phyloP scores from a whole-genome alignment of 2,329 filamentous ascomycete species.

The Gliomastix tumulicola region DNA sequence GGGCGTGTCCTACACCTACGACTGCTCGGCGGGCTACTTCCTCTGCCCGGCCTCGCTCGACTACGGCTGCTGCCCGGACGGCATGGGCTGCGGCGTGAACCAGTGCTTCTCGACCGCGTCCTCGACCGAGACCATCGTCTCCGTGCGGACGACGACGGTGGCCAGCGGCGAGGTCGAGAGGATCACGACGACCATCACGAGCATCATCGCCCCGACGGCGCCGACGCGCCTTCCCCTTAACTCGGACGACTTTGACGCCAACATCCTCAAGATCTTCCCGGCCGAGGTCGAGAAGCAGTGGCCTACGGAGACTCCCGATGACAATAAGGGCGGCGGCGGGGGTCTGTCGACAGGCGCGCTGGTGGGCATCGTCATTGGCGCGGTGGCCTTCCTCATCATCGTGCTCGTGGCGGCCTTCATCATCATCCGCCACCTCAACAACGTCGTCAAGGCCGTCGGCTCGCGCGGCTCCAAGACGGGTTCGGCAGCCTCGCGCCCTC shows the following conservation, averaged over 20 bases:
- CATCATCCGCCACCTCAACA: constrained; percentile 42
- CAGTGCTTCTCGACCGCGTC: constrained; percentile 42
- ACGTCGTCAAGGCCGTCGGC: constrained; percentile 30
- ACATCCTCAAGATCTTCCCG: constrained; percentile 36
- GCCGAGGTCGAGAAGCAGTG: constrained; percentile 33
- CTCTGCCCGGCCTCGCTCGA: constrained; percentile 42
- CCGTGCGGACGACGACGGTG: constrained; percentile 38
- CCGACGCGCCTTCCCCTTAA: constrained; percentile 13
- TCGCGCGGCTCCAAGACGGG: constrained; percentile 18
- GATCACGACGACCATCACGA: constrained; percentile 28
- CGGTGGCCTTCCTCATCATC: constrained; percentile 37
- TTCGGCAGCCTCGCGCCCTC: constrained; percentile 19
- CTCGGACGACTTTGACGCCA: not conserved
- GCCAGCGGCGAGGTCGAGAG: constrained; percentile 28
- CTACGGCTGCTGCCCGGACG: constrained; percentile 45
- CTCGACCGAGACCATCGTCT: constrained; percentile 34
- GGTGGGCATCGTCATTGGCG: constrained; percentile 47
- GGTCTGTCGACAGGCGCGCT: constrained; percentile 33
- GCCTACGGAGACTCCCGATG: constrained; percentile 15
- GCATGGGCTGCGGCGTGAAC: constrained; percentile 38
- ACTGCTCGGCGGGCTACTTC: constrained; percentile 36
- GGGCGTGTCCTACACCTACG: constrained; percentile 28
- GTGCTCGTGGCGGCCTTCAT: constrained; percentile 39
- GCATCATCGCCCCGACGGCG: constrained; percentile 28
- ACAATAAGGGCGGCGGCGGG: constrained; percentile 14